Base-by-base conservation (phyloP, 352 stramenopile species). In the Pythium monospermum region DNA sequence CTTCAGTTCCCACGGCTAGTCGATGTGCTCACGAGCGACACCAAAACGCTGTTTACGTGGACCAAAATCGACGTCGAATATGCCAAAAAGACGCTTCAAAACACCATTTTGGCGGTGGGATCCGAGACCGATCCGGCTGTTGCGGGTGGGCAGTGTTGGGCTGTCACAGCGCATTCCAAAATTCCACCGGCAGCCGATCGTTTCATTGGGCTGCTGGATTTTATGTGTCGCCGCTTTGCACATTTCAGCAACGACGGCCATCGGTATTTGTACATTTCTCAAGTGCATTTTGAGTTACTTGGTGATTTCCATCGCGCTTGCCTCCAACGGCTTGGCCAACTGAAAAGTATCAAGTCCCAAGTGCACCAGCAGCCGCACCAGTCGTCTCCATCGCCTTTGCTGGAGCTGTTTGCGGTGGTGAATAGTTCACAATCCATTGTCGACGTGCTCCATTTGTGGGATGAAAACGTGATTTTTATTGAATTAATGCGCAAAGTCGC, bases 251-350 rank as follows among this genome's bases (percentile, higher is more conserved):
- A 64, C 7, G 73, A 86, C 19, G 66, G 85, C 40, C 75, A 87
- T 42, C 65, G 77, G 2, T 89, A 87, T 38, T n/a, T 91, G 52
- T 91, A 91, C 55, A 65, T 91, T 8, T 73, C 76, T 27, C 77
- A 91, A 42, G 80, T 91, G 35, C 68, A 84, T 25, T 57, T 83
- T 16, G 61, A 63, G 22, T 54, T 91, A 41, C 57, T 91, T 6
- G 32, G 58, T 11, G 48, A 59, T 2, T 64, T 75, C 25, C 38
- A 62, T 18, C 48, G 38, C 0, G 39, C 49, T 15, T 72, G 65
- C 27, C 26, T 45, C 16, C 27, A 44, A 8, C 62, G 40, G 16
- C 49, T 36, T 4, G 47, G 55, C 10, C 21, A 36, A 28, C 12
- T 60, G 27, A 28, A 41, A 19, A 25, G n/a, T 18, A 48, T 40